Evolutionary conservation across 441 rosid genomes (phyloP), one percentile per base, ranked within the genome.

Genomic region (Aquilaria agallochum): DNA sequence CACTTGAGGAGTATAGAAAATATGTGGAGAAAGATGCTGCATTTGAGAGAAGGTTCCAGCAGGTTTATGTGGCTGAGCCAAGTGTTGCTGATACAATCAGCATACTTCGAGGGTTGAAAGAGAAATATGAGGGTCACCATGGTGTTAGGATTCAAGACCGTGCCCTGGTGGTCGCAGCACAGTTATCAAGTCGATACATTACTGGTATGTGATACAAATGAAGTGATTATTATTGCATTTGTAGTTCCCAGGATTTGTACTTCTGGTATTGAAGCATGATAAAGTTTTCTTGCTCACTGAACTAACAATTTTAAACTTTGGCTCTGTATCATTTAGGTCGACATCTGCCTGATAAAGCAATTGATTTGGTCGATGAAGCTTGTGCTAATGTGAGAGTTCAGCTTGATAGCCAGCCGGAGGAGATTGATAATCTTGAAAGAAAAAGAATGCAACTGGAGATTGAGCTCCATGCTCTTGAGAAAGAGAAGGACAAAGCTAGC

Each of bases 21-120:
- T 88, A 93, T 60, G 98, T 88, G 58, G 98, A 93, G 87, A 93
- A 90, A 74, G 98, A 93, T 80, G 95, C 98, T 30, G 97, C 97
- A 14, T 93, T 93, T 51, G 97, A 90, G 75, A 87, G 98, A 67
- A 78, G 98, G 75, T 93, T 93, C 56, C 97, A 93, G 11, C 97
- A 93, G 64, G 98, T 93, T 8, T 93, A 83, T 71, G 98, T 93
- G 11, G 95, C 97, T n/a, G 98, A 93, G 72, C 98, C 98, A 8
- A 90, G 97, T 47, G 97, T 90, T 52, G 27, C 75, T 2, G 98
- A 93, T 48, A 87, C 98, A 0, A 76, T 93, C 0, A 88, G 83
- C 80, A 90, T 93, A 42, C 95, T 93, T 13, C 78, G 98, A 71
- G 98, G 98, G 11, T 80, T 93, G 69, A 94, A 90, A 52, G 98